Conservation (phyloP, 1,139 yeast genomes). For the Geotrichum phurueaensis region DNA sequence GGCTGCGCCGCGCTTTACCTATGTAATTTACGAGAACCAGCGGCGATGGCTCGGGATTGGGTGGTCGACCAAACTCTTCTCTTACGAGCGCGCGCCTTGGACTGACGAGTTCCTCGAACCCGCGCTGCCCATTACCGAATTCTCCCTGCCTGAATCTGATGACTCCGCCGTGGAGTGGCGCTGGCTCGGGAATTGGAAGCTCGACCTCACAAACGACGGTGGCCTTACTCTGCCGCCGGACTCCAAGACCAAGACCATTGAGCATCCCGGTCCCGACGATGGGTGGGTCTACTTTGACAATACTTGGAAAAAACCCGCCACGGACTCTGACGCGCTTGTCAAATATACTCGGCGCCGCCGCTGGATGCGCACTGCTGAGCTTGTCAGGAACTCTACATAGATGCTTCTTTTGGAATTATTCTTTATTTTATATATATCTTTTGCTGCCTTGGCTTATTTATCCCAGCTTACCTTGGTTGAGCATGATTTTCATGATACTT, state of each 20-base stretch:
- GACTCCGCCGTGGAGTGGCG: constrained; percentile 65
- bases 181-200: constrained; percentile 93
- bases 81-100: constrained; percentile 95
- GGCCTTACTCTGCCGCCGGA: constrained; percentile 36
- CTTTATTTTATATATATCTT: neutral
- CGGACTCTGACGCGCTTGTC: constrained; percentile 72
- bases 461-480: too few relatives aligned
- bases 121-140: constrained; percentile 66
- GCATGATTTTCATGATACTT: neutral
- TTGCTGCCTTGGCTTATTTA: neutral
- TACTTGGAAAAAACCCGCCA: constrained; percentile 86
- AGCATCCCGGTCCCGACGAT: constrained; percentile 72
- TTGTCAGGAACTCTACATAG: constrained; percentile 37
- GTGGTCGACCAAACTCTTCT: constrained; percentile 86
- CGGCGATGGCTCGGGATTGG: constrained; percentile 97
- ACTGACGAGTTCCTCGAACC: constrained; percentile 93
- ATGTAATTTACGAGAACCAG: constrained; percentile 89
- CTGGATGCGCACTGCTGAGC: constrained; percentile 93
- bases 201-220: constrained; percentile 85
- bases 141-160: constrained; percentile 72
- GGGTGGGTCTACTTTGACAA: constrained; percentile 88
- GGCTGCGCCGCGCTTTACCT: constrained; percentile 56
- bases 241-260: constrained; percentile 60
- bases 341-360: constrained; percentile 91
- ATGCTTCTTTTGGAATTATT: neutral